These are phyloP conservation scores for Verticillium dahliae DNA, from an alignment of 2,329 filamentous ascomycete species.

Conservation along the genomic window DNA sequence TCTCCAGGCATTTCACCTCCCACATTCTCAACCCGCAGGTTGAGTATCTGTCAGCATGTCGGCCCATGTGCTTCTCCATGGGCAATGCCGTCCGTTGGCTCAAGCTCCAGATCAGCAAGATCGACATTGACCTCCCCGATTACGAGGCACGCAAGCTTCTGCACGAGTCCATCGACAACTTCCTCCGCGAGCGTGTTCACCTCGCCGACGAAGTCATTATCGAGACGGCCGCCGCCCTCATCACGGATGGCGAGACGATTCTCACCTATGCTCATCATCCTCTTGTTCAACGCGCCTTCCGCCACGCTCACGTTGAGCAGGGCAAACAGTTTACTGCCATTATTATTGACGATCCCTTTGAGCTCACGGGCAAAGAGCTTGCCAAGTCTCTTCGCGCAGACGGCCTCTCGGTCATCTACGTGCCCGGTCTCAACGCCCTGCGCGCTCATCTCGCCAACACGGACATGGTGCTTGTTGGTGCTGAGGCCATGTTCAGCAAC, in stretches of 20 bases:
- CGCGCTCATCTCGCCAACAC: conserved; percentile 61
- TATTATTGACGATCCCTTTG: conserved; percentile 66
- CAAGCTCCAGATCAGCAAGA: conserved; percentile 84
- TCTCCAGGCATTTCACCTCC: conserved; percentile 85
- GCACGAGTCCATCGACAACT: conserved; percentile 75
- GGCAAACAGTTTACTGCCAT: conserved; percentile 78
- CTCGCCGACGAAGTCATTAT: conserved; percentile 84
- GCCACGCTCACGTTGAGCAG: conserved; percentile 56
- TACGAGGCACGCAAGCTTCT: conserved; percentile 73
- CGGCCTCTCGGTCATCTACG: conserved; percentile 75
- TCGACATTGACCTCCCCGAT: conserved; percentile 82
- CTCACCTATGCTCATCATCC: conserved; percentile 83
- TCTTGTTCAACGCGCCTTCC: conserved; percentile 76
- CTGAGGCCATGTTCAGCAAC: conserved; percentile 93
- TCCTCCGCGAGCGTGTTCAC: conserved; percentile 84
- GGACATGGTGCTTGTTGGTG: conserved; percentile 78
- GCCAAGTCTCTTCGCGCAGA: conserved; percentile 58
- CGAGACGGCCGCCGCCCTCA: conserved; percentile 65
- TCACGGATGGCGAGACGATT: conserved; percentile 73
- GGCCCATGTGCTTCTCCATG: conserved; percentile 95
- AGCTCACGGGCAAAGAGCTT: conserved; percentile 47
- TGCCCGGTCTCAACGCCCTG: conserved; percentile 68
- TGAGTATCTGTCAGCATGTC: conserved; percentile 85
- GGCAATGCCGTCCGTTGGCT: conserved; percentile 94
- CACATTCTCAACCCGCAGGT: conserved; percentile 93